Evolutionary conservation across 2,329 filamentous ascomycete genomes (phyloP).

Genomic region (Monosporascus ibericus): DNA sequence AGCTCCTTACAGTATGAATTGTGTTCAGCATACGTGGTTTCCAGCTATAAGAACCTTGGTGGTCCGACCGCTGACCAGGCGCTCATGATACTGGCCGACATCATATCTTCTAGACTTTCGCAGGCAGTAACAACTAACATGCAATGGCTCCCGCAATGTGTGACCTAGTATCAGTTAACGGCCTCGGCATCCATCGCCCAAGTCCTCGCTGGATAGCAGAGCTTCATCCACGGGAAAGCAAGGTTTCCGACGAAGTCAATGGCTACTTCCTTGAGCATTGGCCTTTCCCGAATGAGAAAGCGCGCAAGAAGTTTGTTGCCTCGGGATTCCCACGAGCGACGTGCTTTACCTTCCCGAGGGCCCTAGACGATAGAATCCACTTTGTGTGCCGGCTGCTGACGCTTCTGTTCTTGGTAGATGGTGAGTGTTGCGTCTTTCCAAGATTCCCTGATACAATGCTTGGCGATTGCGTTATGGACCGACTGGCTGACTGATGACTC

Average conservation of each 20-base stretch:
- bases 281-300: slow-evolving; percentile 27
- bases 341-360: slow-evolving; percentile 31
- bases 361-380: slow-evolving; percentile 31
- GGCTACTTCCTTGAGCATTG: slow-evolving; percentile 31
- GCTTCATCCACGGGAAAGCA: slow-evolving; percentile 19
- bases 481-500: slow-evolving; percentile 1
- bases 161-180: too few species aligned
- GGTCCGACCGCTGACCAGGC: too few species aligned
- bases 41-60: too few species aligned
- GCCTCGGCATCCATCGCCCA: too few species aligned
- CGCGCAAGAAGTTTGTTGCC: slow-evolving; percentile 24
- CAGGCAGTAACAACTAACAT: too few species aligned
- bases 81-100: too few species aligned
- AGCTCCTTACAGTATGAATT: too few species aligned
- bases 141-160: too few species aligned
- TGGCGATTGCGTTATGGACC: neutral
- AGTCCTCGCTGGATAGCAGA: slow-evolving; percentile 1
- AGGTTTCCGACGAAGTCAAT: slow-evolving; percentile 28
- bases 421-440: slow-evolving; percentile 15
- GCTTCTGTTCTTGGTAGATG: slow-evolving; percentile 36
- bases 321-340: slow-evolving; percentile 30
- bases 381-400: slow-evolving; percentile 33
- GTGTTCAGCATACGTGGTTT: too few species aligned
- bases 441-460: neutral
- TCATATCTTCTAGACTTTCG: too few species aligned